Conservation (phyloP, 148 eudicot genomes). For the Camellia japonica region DNA sequence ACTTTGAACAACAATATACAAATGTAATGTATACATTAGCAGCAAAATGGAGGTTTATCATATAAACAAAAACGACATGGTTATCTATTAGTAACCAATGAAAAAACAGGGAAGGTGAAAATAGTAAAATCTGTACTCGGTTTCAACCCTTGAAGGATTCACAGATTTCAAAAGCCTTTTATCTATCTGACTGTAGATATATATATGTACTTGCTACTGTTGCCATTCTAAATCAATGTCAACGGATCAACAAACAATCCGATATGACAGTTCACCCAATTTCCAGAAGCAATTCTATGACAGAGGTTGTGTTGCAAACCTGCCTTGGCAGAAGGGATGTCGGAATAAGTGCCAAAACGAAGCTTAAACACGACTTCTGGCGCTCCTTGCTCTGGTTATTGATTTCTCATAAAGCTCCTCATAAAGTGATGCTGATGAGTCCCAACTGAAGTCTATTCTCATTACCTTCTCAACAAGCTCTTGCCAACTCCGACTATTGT, state of each 20-base stretch:
- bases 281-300: neutral
- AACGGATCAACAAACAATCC: neutral
- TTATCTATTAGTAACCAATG: neutral
- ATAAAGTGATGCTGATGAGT: constrained; percentile 67
- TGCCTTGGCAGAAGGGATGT: neutral
- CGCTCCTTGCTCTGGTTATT: constrained; percentile 64
- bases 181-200: neutral
- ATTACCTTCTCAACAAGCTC: constrained; percentile 81
- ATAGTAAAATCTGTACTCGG: neutral
- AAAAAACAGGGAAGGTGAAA: neutral
- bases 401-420: constrained; percentile 77
- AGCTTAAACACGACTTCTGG: constrained; percentile 28
- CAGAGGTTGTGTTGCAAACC: neutral
- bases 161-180: neutral
- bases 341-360: neutral
- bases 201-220: neutral
- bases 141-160: neutral
- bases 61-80: constrained; percentile 2
- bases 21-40: neutral
- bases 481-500: constrained; percentile 55
- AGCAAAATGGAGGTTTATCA: neutral
- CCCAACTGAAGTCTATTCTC: constrained; percentile 90
- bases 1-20: neutral
- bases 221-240: neutral
- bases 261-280: neutral